Percentiles rank a stretch among this genome's conserved stretches.
Evolutionary conservation across 805 yeast genomes (phyloP).

Genomic region (Lipomyces sp.): DNA sequence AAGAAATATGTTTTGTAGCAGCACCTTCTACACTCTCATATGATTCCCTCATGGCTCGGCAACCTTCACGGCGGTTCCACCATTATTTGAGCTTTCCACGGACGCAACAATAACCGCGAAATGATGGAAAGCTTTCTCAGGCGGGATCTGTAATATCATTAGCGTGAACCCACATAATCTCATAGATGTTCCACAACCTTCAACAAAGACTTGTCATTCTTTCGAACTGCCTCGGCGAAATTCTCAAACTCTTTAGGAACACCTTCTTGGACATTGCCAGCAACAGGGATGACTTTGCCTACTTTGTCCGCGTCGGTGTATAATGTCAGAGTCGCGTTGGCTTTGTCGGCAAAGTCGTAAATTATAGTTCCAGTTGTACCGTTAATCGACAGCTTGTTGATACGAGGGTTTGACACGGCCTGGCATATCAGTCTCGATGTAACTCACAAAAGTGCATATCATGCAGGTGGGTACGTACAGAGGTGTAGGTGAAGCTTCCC

Average conservation of each 20-base stretch:
- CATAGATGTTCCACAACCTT: slow-evolving; percentile 39
- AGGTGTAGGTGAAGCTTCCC: slow-evolving; percentile 87
- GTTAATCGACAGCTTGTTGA: slow-evolving; percentile 65
- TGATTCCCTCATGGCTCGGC: slow-evolving; percentile 13
- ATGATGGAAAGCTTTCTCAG: slow-evolving; percentile 87
- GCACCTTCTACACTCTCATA: background rate
- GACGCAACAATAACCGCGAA: slow-evolving; percentile 89
- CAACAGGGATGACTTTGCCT: slow-evolving; percentile 33
- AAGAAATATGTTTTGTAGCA: background rate
- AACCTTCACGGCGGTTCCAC: slow-evolving; percentile 48
- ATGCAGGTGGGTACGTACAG: slow-evolving; percentile 55
- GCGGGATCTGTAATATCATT: slow-evolving; percentile 46
- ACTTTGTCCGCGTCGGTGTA: slow-evolving; percentile 33
- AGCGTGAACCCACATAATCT: background rate
- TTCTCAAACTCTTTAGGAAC: slow-evolving; percentile 59
- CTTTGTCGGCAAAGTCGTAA: slow-evolving; percentile 65
- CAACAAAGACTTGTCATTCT: slow-evolving; percentile 63
- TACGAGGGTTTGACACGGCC: slow-evolving; percentile 32
- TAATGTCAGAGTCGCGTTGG: slow-evolving; percentile 47
- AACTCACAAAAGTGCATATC: background rate
- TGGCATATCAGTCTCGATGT: background rate
- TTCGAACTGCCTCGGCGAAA: slow-evolving; percentile 62
- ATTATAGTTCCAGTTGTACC: slow-evolving; percentile 79
- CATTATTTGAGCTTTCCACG: slow-evolving; percentile 61
- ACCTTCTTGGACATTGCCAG: slow-evolving; percentile 58